Base-by-base conservation (phyloP, 768 basidiomycete species). In the Amanita thiersii region DNA sequence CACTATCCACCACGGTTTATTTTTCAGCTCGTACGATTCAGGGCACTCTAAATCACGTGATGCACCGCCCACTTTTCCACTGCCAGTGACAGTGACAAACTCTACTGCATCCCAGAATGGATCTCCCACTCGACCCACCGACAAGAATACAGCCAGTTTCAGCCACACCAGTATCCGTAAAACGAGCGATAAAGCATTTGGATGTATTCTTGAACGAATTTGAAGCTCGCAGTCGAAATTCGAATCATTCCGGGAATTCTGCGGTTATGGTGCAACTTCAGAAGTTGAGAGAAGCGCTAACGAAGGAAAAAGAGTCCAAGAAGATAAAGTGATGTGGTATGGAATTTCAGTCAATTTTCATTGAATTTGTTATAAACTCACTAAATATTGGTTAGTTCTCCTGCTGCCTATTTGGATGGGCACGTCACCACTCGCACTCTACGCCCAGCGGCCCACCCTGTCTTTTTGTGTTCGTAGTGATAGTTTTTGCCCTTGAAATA, bases 201-300 rank as follows among this genome's bases (percentile, higher is more conserved):
- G 69, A 69, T 21, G 52, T 46, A 2, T 80, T 79, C 47, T 47
- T 79, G 32, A 58, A 62, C 18, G 68, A 77, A 39, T 72, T 76
- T 46, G 64, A 72, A 49, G 55, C 60, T 3, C 63, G 73, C 14
- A 69, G 65, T 39, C 58, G 37, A 25, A 59, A 65, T 3, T 62
- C 68, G 12, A 59, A 69, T 0, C 72, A 75, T 41, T 70, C 74
- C 7, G 68, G 70, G 2, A 75, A 75, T 46, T 66, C 69, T 0
- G 68, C 77, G 3, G 73, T 77, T 34, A 77, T 69, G 0, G 75
- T 76, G 3, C 78, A 79, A 51, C 61, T 80, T 15, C 69, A 73
- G 52, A 80, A 80, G 53, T 57, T 80, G 37, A 62, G 62, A 33
- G 63, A 64, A 39, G 75, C 77, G 3, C 53, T 79, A 45, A 65